Evolutionary conservation across 2,329 filamentous ascomycete genomes (phyloP), one percentile per base, ranked within the genome.

Genomic region (Hymenotorrendiella dingleyae): DNA sequence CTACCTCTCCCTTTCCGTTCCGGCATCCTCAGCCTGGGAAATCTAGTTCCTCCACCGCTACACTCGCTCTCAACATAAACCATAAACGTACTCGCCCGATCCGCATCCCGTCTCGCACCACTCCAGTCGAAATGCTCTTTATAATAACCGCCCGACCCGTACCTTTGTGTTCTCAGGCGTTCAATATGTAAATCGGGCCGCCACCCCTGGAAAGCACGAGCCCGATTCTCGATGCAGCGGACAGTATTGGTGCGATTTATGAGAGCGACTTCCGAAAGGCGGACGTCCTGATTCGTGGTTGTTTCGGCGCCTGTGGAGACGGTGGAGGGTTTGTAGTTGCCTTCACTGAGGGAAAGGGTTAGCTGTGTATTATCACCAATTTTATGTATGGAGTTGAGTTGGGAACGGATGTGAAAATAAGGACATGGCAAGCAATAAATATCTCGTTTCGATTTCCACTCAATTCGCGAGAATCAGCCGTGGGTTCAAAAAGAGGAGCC

Each of bases 121-220:
- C 61, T 64, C 74, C 76, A 80, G 59, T 82, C 78, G 55, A 73
- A 81, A 51, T 80, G 76, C 47, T 76, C 68, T 3, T 61, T 61
- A 57, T 81, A 82, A 57, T 80, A 75, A 1, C 77, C 78, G 3
- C 76, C 76, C 1, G 67, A 68, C n/a, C 71, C 72, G 54, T 82
- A 82, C 38, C 72, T 67, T 54, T 81, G 77, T 1, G 73, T 72
- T 72, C 76, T 78, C 49, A 81, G 67, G 37, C 72, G 69, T 59
- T 82, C 78, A 55, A 81, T 72, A 44, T 75, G 77, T 1, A 78
- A 67, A 39, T 76, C 64, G 1, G 67, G 65, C 1, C 70, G 70
- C 76, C 76, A 80, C 52, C 78, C 78, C 58, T 82, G 78, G 56
- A 81, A 76, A 7, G 64, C 60, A 6, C 74, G 68, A 8, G 76